These are phyloP conservation scores for Calonectria hongkongensis DNA, from an alignment of 2,329 filamentous ascomycete species.

Conservation along the genomic window DNA sequence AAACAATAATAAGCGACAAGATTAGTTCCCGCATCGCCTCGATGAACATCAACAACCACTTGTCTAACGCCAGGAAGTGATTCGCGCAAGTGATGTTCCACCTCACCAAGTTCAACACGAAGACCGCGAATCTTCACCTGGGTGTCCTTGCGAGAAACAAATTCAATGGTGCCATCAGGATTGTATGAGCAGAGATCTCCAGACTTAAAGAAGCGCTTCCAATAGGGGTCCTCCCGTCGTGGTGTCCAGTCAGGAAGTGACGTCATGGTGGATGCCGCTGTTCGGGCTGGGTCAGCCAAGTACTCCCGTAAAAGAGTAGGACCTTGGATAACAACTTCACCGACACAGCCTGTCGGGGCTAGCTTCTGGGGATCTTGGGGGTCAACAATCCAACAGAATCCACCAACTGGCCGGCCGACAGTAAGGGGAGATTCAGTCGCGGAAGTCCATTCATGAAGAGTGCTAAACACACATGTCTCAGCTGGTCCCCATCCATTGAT, in stretches of 20 bases:
- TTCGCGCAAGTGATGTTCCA: slow-evolving; percentile 46
- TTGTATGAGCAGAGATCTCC: slow-evolving; percentile 66
- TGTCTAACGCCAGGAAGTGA: slow-evolving; percentile 1
- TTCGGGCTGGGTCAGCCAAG: slow-evolving; percentile 56
- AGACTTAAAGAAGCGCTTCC: slow-evolving; percentile 62
- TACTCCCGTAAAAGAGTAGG: slow-evolving; percentile 68
- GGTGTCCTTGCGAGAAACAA: slow-evolving; percentile 72
- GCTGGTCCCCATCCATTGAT: slow-evolving; percentile 42
- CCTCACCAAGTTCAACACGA: slow-evolving; percentile 68
- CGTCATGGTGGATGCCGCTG: slow-evolving; percentile 1
- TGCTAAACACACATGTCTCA: slow-evolving; percentile 39
- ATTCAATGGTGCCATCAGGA: slow-evolving; percentile 62
- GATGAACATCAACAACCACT: slow-evolving; percentile 38
- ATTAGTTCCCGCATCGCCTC: slow-evolving; percentile 7
- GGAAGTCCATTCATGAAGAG: slow-evolving; percentile 33
- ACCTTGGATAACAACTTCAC: not conserved
- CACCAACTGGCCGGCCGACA: slow-evolving; percentile 37
- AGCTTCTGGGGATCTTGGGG: slow-evolving; percentile 25
- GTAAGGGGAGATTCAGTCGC: slow-evolving; percentile 7
- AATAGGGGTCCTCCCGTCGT: not conserved
- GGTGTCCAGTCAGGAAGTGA: too few relatives aligned
- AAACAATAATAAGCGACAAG: slow-evolving; percentile 58
- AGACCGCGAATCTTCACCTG: slow-evolving; percentile 78
- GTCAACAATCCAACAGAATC: slow-evolving; percentile 40
- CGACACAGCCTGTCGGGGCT: not conserved